Evolutionary conservation across 2,329 filamentous ascomycete genomes (phyloP).

Genomic region (Xylaria sp.): DNA sequence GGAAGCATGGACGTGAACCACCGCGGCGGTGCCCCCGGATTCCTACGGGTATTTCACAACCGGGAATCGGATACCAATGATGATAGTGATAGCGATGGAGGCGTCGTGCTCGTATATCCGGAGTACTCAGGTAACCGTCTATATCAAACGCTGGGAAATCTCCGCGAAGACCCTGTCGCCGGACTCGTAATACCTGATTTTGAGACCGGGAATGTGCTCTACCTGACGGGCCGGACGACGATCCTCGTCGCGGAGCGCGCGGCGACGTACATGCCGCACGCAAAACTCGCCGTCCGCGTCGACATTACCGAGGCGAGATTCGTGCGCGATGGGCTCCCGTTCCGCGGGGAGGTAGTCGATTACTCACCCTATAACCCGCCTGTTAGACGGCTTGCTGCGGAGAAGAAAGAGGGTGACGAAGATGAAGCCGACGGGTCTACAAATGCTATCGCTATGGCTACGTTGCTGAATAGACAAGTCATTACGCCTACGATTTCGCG

Average conservation of each 20-base stretch:
- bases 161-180: conserved; percentile 71
- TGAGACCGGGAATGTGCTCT: conserved; percentile 75
- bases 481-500: conserved; percentile 75
- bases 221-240: conserved; percentile 74
- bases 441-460: conserved; percentile 56
- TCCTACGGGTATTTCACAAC: conserved; percentile 74
- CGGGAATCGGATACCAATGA: conserved; percentile 49
- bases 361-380: conserved; percentile 83
- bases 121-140: conserved; percentile 87
- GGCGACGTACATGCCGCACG: conserved; percentile 69
- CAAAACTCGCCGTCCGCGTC: conserved; percentile 78
- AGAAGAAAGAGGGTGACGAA: conserved; percentile 54
- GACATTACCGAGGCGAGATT: conserved; percentile 69
- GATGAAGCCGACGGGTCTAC: neutral
- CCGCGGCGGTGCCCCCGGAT: conserved; percentile 78
- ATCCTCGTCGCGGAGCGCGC: conserved; percentile 74
- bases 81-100: conserved; percentile 30
- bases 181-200: conserved; percentile 81
- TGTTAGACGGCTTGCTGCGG: conserved; percentile 70
- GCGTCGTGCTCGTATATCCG: conserved; percentile 73
- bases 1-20: conserved; percentile 85
- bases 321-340: conserved; percentile 72
- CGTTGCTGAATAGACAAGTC: conserved; percentile 65
- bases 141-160: conserved; percentile 85
- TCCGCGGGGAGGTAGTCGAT: conserved; percentile 69